phyloP scores from a whole-genome alignment of 139 green algal genomes.

The Volvox africanus region DNA sequence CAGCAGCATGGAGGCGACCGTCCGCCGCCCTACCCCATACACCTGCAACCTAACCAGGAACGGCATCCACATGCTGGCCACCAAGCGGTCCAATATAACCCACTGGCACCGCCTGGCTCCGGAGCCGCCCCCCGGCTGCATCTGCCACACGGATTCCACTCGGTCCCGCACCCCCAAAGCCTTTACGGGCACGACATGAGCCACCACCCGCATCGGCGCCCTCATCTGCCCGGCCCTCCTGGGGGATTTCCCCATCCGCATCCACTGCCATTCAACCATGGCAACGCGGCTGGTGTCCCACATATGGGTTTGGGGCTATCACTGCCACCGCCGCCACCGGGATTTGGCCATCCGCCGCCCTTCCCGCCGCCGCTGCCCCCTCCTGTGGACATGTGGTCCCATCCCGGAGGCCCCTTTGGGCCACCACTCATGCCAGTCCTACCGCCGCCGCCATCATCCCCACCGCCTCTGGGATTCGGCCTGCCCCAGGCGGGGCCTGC shows the following conservation, averaged over 20 bases:
- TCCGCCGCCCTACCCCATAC: not conserved
- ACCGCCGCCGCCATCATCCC: not conserved
- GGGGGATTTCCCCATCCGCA: not conserved
- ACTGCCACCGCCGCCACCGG: not conserved
- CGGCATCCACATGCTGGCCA: not conserved
- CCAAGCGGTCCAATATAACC: not conserved
- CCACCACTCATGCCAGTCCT: not conserved
- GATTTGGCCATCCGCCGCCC: not conserved
- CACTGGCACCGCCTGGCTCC: not conserved
- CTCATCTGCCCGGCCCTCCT: not conserved
- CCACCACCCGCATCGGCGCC: not conserved
- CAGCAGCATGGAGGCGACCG: not conserved
- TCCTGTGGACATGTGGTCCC: not conserved
- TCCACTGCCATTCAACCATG: no score
- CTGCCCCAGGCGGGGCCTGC: not conserved
- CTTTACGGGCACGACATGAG: no score
- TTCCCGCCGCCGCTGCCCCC: slow-evolving; percentile 1
- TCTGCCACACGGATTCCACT: not conserved
- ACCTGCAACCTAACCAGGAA: not conserved
- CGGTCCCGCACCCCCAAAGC: not conserved
- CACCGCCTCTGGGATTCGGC: not conserved
- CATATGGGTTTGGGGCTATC: not conserved
- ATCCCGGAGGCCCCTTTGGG: not conserved
- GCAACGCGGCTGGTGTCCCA: not conserved
- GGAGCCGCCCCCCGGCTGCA: no score